Base-by-base conservation (phyloP, 768 basidiomycete species). In the Boletus rufocinnamomeus region DNA sequence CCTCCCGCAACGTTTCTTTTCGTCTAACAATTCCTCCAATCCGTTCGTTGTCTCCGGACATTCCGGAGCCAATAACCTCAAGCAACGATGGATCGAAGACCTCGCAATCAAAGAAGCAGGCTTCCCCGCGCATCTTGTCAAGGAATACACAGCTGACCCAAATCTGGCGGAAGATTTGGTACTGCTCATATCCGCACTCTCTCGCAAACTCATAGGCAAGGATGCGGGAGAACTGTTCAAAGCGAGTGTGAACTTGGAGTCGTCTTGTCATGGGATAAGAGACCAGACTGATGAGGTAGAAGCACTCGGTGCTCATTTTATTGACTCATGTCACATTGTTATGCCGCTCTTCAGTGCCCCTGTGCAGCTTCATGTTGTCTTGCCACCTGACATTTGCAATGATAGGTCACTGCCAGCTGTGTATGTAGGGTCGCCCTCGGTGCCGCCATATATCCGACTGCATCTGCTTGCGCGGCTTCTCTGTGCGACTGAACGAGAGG, bases 81-180 rank as follows among this genome's bases (percentile, higher is more conserved):
- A 86, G 68, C 82, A 75, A 54, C 83, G 91, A 25, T 95, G 93
- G 93, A 73, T 88, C 2, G 84, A 87, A 65, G 89, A 95, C 48
- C 85, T 88, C 66, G 86, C 88, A 3, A 78, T 87, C 56, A 94
- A 93, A 69, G 84, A 90, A 72, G 91, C 87, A 51, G 93, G 93
- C 23, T 95, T 88, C 79, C 93, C 93, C 27, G 70, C 79, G 3
- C 84, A 86, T 62, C 75, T 81, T 14, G 91, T 95, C 48, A 84
- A 83, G 64, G 80, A 82, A 34, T 81, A 81, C 56, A 69, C 79
- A 8, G 48, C 70, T 19, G 75, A 80, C 53, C 56, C 69, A 10
- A 64, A 65, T 37, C 64, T 82, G 28, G 63, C 77, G 13, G 71
- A 80, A 62, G 74, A 82, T 70, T 81, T 84, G 79, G 81, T 82